phyloP scores from a whole-genome alignment of 495 filamentous ascomycete genomes.

The Symbiotaphrina buchneri region DNA sequence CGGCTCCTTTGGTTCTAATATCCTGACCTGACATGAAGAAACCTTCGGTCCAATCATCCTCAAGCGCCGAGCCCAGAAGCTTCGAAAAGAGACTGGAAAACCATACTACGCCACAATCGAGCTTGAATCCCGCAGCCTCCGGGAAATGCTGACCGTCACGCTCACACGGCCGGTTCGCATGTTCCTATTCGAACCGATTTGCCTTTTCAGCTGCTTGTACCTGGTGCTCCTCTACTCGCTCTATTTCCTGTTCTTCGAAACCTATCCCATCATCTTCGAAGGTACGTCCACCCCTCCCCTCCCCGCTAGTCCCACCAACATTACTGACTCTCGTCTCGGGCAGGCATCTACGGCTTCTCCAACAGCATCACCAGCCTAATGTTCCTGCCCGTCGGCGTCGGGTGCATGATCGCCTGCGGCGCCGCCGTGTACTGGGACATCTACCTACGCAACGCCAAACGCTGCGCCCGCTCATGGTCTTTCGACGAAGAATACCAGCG shows the following conservation, averaged over 20 bases:
- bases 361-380: neutral
- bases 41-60: neutral
- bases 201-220: constrained; percentile 43
- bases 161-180: constrained; percentile 27
- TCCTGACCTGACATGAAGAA: too few species aligned
- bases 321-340: constrained; percentile 23
- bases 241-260: constrained; percentile 55
- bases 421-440: constrained; percentile 30
- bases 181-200: constrained; percentile 35
- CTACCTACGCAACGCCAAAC: constrained; percentile 20
- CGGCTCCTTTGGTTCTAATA: too few species aligned
- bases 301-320: constrained; percentile 17
- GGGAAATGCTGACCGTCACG: constrained; percentile 7
- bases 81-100: constrained; percentile 22
- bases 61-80: constrained; percentile 1
- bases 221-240: constrained; percentile 46
- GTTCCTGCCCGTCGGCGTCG: constrained; percentile 11
- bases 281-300: constrained; percentile 10
- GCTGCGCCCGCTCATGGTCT: constrained; percentile 16
- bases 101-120: constrained; percentile 1
- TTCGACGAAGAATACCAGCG: constrained; percentile 34
- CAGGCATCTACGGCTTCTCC: neutral
- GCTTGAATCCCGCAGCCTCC: neutral
- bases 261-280: constrained; percentile 41
- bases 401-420: constrained; percentile 19